phyloP scores from a whole-genome alignment of 106 monocot species.

The Amphibolis antarctica region DNA sequence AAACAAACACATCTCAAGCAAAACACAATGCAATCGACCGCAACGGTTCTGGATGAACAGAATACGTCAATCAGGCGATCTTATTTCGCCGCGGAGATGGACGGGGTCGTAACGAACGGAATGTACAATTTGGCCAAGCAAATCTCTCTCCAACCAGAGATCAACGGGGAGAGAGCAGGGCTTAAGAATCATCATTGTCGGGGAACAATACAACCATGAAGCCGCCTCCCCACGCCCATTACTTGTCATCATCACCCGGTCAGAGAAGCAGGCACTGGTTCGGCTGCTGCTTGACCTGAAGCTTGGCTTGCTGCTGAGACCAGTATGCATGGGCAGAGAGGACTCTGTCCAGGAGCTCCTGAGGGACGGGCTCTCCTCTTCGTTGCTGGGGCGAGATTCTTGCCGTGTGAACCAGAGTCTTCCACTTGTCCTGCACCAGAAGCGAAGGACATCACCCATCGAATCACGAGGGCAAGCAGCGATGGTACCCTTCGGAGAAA shows the following conservation, averaged over 20 bases:
- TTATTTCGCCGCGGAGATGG: too few species aligned
- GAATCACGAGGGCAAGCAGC: background rate
- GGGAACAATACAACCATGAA: constrained; percentile 7
- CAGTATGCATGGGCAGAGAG: constrained; percentile 38
- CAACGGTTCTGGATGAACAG: too few species aligned
- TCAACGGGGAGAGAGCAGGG: background rate
- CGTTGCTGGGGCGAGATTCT: constrained; percentile 45
- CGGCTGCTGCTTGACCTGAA: constrained; percentile 21
- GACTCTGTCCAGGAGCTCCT: constrained; percentile 40
- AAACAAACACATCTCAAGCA: too few species aligned
- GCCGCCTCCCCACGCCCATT: background rate
- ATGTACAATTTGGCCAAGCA: too few species aligned
- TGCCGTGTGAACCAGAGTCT: constrained; percentile 46
- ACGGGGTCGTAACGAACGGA: too few species aligned
- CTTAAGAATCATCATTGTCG: constrained; percentile 8
- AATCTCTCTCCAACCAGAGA: background rate
- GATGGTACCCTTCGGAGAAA: background rate
- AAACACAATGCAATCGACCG: too few species aligned
- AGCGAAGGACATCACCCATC: background rate
- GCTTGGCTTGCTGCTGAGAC: constrained; percentile 38
- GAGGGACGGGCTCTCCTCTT: constrained; percentile 50
- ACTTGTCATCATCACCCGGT: background rate
- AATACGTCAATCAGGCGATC: too few species aligned
- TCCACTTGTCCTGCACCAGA: constrained; percentile 42
- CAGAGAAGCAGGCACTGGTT: constrained; percentile 15